Evolutionary conservation across 495 filamentous ascomycete species (phyloP).

Genomic region (Chaetomidium leptoderma): DNA sequence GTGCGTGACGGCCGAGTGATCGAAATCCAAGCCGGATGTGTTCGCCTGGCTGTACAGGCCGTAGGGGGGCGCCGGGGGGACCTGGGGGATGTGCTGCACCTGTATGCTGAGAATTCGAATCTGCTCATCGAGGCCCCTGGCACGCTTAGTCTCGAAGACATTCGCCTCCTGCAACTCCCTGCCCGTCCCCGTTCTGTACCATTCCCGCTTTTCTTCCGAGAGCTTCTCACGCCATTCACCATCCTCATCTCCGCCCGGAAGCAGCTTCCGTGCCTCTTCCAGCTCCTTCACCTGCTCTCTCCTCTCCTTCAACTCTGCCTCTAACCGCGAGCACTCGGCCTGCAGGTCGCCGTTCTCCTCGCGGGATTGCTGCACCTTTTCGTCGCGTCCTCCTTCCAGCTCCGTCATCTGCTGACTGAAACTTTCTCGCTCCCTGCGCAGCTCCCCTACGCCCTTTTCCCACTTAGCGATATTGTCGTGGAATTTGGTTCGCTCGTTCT

Average conservation of each 20-base stretch:
- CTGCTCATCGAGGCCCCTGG: slow-evolving; percentile 40
- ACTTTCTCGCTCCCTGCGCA: slow-evolving; percentile 39
- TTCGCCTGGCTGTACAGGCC: slow-evolving; percentile 43
- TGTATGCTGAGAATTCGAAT: slow-evolving; percentile 32
- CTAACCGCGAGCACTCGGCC: slow-evolving; percentile 38
- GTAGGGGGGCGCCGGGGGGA: no score
- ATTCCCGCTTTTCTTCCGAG: slow-evolving; percentile 38
- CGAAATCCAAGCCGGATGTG: slow-evolving; percentile 48
- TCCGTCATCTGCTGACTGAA: slow-evolving; percentile 43
- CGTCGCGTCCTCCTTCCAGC: slow-evolving; percentile 41
- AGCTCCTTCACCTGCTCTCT: slow-evolving; percentile 49
- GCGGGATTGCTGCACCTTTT: slow-evolving; percentile 32
- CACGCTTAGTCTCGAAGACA: slow-evolving; percentile 32
- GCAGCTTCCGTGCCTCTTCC: slow-evolving; percentile 50
- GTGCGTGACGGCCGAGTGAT: slow-evolving; percentile 43
- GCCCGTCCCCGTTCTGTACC: slow-evolving; percentile 35
- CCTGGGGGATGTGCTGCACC: slow-evolving; percentile 35
- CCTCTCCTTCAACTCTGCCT: slow-evolving; percentile 46
- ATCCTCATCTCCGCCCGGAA: slow-evolving; percentile 52
- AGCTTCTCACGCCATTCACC: slow-evolving; percentile 50
- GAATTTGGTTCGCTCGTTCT: slow-evolving; percentile 56
- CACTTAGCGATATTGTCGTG: slow-evolving; percentile 54
- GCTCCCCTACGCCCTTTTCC: slow-evolving; percentile 50
- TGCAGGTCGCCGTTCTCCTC: slow-evolving; percentile 30
- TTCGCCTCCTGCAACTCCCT: slow-evolving; percentile 44